Conservation (phyloP, 306 rosid genomes). For the Prosopis cineraria region DNA sequence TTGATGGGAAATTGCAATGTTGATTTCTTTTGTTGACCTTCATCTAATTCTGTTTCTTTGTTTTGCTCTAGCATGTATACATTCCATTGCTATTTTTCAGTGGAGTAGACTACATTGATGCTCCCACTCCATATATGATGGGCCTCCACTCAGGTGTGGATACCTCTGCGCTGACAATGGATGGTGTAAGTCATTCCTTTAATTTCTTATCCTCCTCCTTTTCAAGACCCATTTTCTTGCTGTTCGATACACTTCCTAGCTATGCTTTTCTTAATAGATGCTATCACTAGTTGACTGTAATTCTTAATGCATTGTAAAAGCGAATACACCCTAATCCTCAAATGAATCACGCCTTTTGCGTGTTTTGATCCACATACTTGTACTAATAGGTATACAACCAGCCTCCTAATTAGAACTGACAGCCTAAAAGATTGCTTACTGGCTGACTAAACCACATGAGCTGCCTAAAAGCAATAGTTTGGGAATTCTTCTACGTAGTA, state of each 20-base stretch:
- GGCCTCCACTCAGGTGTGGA: slow-evolving; percentile 98
- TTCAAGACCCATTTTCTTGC: slow-evolving; percentile 21
- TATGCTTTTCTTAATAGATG: slow-evolving; percentile 26
- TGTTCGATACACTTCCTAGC: slow-evolving; percentile 6
- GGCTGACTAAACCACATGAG: not conserved
- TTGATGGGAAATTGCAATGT: slow-evolving; percentile 26
- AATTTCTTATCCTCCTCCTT: slow-evolving; percentile 18
- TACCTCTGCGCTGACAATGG: slow-evolving; percentile 74
- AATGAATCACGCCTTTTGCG: not conserved
- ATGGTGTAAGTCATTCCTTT: slow-evolving; percentile 77
- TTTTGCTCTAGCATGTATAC: slow-evolving; percentile 91
- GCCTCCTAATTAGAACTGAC: not conserved
- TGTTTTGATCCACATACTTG: not conserved
- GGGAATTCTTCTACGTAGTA: slow-evolving; percentile 22
- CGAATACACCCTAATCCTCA: not conserved
- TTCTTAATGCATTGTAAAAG: not conserved
- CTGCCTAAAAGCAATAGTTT: slow-evolving; percentile 16
- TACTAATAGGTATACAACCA: not conserved
- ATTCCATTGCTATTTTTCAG: slow-evolving; percentile 99
- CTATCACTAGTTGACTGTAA: slow-evolving; percentile 16
- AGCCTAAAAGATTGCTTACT: not conserved
- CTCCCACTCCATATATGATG: slow-evolving; percentile 99
- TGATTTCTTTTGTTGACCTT: slow-evolving; percentile 38
- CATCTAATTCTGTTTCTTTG: slow-evolving; percentile 56
- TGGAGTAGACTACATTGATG: slow-evolving; percentile 99